phyloP scores from a whole-genome alignment of 495 filamentous ascomycete genomes.

The Trichocladium antarcticum region DNA sequence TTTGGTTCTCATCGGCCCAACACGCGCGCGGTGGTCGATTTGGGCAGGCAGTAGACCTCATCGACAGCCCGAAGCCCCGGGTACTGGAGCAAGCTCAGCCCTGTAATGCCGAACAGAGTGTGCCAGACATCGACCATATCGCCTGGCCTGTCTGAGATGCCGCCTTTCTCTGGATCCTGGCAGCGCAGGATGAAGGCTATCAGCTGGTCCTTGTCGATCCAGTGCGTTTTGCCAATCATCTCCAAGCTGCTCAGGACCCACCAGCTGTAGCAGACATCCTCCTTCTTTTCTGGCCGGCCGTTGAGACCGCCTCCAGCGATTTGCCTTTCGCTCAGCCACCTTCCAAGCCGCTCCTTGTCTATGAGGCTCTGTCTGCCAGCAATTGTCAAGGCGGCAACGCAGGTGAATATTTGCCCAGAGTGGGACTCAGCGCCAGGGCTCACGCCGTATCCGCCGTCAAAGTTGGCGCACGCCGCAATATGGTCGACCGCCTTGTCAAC shows the following conservation, averaged over 20 bases:
- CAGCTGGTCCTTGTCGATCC: conserved; percentile 77
- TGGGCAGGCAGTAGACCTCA: conserved; percentile 80
- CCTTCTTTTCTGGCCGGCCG: conserved; percentile 86
- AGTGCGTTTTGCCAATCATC: conserved; percentile 79
- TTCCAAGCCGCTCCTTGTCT: conserved; percentile 65
- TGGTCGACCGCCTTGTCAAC: conserved; percentile 67
- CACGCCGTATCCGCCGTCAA: conserved; percentile 87
- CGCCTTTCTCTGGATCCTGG: conserved; percentile 76
- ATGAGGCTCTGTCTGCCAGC: conserved; percentile 73
- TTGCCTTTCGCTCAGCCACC: conserved; percentile 90
- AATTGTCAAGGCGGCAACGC: conserved; percentile 78
- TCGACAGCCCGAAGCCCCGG: conserved; percentile 72
- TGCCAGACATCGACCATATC: conserved; percentile 98
- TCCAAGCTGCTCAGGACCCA: conserved; percentile 85
- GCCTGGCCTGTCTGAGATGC: conserved; percentile 80
- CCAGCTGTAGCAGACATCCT: conserved; percentile 98
- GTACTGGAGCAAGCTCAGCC: conserved; percentile 69
- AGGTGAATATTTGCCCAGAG: conserved; percentile 87
- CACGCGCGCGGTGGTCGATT: conserved; percentile 46
- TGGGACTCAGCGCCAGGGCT: conserved; percentile 85
- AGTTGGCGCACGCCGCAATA: conserved; percentile 71
- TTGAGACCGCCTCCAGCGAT: conserved; percentile 80
- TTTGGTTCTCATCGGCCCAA: conserved; percentile 29
- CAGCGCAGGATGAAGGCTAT: conserved; percentile 70
- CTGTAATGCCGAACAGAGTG: conserved; percentile 79